Evolutionary conservation across 2,329 filamentous ascomycete genomes (phyloP).

Genomic region (Arachnomyces sp.): DNA sequence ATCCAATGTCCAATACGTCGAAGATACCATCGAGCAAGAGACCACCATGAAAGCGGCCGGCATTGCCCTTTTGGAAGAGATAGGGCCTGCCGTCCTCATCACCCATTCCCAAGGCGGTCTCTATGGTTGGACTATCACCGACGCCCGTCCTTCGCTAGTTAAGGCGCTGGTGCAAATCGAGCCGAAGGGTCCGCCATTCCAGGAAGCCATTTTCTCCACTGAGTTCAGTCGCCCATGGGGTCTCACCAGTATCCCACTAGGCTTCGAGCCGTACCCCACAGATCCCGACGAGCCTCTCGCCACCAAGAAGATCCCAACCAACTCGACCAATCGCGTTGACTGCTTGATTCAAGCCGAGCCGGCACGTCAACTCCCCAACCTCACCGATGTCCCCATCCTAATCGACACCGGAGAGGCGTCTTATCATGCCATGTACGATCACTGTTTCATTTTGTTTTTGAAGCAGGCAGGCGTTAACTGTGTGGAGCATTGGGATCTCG

Average conservation of each 20-base stretch:
- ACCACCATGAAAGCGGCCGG: constrained; percentile 32
- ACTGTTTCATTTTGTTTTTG: constrained; percentile 46
- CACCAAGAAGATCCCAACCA: constrained; percentile 13
- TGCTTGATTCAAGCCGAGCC: constrained; percentile 34
- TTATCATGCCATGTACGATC: constrained; percentile 47
- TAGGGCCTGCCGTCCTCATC: constrained; percentile 39
- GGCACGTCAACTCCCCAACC: constrained; percentile 40
- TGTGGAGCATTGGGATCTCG: constrained; percentile 39
- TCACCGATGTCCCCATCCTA: constrained; percentile 41
- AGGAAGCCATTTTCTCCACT: constrained; percentile 33
- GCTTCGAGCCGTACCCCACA: constrained; percentile 36
- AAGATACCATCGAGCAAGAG: constrained; percentile 22
- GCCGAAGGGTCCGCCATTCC: constrained; percentile 46
- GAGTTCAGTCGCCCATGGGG: constrained; percentile 36
- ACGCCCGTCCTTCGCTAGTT: constrained; percentile 41
- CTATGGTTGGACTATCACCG: constrained; percentile 43
- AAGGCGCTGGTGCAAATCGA: constrained; percentile 45
- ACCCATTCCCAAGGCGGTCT: constrained; percentile 44
- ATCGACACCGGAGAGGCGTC: constrained; percentile 47
- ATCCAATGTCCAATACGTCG: constrained; percentile 32
- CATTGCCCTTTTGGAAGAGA: constrained; percentile 35
- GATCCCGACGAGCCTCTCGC: constrained; percentile 30
- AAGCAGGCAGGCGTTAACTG: constrained; percentile 41
- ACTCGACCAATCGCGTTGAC: constrained; percentile 19
- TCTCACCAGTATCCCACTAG: constrained; percentile 42